Evolutionary conservation across 164 flowering plant species (phyloP), one percentile per base, ranked within the genome.

Genomic region (Buxus sempervirens): DNA sequence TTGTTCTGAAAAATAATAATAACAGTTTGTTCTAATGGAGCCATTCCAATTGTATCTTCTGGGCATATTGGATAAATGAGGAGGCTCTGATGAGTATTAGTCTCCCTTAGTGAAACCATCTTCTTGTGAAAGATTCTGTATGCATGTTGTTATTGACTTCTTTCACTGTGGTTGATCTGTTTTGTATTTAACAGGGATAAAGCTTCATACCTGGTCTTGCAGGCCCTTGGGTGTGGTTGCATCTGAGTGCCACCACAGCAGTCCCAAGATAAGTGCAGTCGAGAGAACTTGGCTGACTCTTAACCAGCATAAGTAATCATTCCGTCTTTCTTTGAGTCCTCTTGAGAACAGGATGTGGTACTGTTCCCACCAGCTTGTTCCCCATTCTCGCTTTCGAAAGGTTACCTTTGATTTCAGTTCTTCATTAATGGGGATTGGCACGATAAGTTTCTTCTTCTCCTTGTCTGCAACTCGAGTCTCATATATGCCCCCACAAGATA

Each of bases 201-300:
- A n/a, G n/a, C n/a, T n/a, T n/a, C n/a, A 7, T 81, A 95, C 98
- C 96, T 95, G 99, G 77, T 95, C 97, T 73, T 85, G 85, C 60
- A 87, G 82, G 61, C 84, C 88, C 64, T 74, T 80, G 19, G 83
- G 80, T 58, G 72, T 84, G 3, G 72, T 63, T 57, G 78, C 60
- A 63, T 91, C 91, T 32, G 97, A 95, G 49, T 79, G 92, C 98
- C 98, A 94, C 98, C 98, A 94, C 24, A 91, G 85, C 57, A 94
- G 63, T 49, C 98, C 98, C 68, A 85, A 69, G 57, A 91, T 80
- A 32, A 84, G 53, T 27, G 97, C 89, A 54, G 89, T 88, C 9
- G 88, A 63, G 20, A 90, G 51, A 64, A 94, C 95, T 79, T 91
- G 97, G 15, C 87, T 83, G 76, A 89, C 72, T 71, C 93, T 84